Evolutionary conservation across 2,329 filamentous ascomycete genomes (phyloP), one percentile per base, ranked within the genome.

Genomic region (Fusarium miscanthi): DNA sequence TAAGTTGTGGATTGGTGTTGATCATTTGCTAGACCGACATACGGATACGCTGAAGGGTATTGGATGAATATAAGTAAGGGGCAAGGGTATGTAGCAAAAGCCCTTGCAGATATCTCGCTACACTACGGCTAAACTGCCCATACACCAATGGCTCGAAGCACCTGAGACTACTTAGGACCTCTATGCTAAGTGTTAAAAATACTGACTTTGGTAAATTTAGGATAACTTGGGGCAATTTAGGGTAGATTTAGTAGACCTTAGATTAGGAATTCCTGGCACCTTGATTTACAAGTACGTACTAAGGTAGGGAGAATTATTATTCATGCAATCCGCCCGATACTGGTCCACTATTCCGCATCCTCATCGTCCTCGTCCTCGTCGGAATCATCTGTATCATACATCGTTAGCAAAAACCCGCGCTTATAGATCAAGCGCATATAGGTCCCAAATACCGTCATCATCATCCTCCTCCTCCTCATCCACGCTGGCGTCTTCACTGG

Each of bases 381-480:
- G 37, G 65, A 69, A 25, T 23, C 49, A 49, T 46, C 74, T 76
- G 27, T 35, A 43, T 45, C 43, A 61, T 25, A 49, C 17, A 4
- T 46, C 25, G 75, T 77, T 59, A 77, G 75, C 60, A 68, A 61
- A 59, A 17, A 46, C 59, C 48, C 19, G 38, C 56, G 49, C 62
- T 62, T 72, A 78, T 5, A 77, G 40, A 52, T 77, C 76, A 65
- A 75, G 66, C 40, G 76, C 76, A 41, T 78, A 78, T 71, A 69
- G 76, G 40, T 78, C 76, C 77, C 77, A 78, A 66, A 76, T 71
- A 77, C 75, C 76, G 53, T 76, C 76, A 21, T 76, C 76, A 14
- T 76, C 76, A 21, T 76, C 76, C 13, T 73, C 66, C 6, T 63
- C 66, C 2, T 61, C 45, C 4, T 74, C 72, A 3, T 71, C 60